These are phyloP conservation scores for Leucaena leucocephala DNA, from an alignment of 306 rosid genomes.

Conservation along the genomic window DNA sequence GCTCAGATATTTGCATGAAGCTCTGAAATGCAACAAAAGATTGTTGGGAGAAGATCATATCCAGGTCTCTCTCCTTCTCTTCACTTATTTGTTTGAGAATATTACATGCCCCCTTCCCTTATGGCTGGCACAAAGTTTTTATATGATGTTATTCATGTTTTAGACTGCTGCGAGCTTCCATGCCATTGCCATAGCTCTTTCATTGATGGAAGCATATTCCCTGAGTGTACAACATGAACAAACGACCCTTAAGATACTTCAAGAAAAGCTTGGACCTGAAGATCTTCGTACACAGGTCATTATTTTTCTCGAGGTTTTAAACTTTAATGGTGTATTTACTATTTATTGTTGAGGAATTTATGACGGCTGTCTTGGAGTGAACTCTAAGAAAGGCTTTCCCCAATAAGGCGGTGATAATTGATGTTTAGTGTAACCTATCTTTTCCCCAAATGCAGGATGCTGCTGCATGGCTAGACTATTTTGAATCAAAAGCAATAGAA, in stretches of 20 bases:
- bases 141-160: constrained; percentile 29
- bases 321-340: constrained; percentile 23
- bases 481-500: constrained; percentile 89
- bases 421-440: constrained; percentile 30
- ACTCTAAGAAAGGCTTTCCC: background rate
- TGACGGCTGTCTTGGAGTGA: constrained; percentile 12
- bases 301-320: constrained; percentile 12
- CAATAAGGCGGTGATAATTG: constrained; percentile 8
- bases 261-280: constrained; percentile 81
- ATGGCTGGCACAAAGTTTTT: constrained; percentile 36
- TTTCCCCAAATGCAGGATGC: constrained; percentile 73
- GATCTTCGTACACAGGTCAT: constrained; percentile 97
- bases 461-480: constrained; percentile 96
- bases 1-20: constrained; percentile 94
- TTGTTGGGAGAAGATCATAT: constrained; percentile 95
- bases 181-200: constrained; percentile 97
- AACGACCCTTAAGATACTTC: constrained; percentile 90
- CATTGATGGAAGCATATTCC: constrained; percentile 96
- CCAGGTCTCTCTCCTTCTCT: constrained; percentile 56
- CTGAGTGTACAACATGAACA: constrained; percentile 97
- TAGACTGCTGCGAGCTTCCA: constrained; percentile 99
- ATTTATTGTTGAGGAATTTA: constrained; percentile 24
- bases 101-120: constrained; percentile 33
- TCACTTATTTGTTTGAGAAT: constrained; percentile 12
- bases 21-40: constrained; percentile 95